phyloP scores from a whole-genome alignment of 1,139 yeast species.

The Taiozyma sp. region DNA sequence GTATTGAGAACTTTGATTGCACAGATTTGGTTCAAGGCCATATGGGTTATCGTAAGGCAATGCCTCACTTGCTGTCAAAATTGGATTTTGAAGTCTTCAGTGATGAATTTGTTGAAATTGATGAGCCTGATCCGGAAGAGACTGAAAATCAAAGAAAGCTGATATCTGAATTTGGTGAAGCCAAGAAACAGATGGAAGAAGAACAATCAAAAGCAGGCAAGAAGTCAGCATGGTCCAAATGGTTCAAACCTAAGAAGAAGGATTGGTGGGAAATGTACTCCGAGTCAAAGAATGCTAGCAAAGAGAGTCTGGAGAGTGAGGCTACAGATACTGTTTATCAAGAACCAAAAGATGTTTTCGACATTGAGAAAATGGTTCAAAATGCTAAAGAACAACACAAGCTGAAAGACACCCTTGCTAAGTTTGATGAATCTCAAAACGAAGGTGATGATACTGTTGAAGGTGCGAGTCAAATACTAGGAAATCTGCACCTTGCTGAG shows the following conservation, averaged over 20 bases:
- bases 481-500: conserved; percentile 6
- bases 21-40: conserved; percentile 90
- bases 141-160: conserved; percentile 75
- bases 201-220: conserved; percentile 29
- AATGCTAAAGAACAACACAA: conserved; percentile 23
- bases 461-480: not conserved
- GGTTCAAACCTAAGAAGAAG: conserved; percentile 74
- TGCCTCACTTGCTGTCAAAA: conserved; percentile 68
- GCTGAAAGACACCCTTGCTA: conserved; percentile 16
- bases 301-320: conserved; percentile 8
- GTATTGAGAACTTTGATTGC: conserved; percentile 80
- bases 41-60: conserved; percentile 91
- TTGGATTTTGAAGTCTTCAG: conserved; percentile 78
- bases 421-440: not conserved
- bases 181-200: conserved; percentile 54
- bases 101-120: conserved; percentile 93
- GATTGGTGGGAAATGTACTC: conserved; percentile 85
- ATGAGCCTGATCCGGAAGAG: conserved; percentile 91
- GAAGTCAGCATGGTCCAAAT: conserved; percentile 46
- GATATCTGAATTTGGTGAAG: conserved; percentile 79
- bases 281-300: conserved; percentile 28
- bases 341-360: conserved; percentile 13
- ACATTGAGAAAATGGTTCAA: conserved; percentile 38
- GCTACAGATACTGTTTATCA: not conserved
- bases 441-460: conserved; percentile 6